Conservation (phyloP, 192 early-diverging fungal species). For the Endogone sp. region DNA sequence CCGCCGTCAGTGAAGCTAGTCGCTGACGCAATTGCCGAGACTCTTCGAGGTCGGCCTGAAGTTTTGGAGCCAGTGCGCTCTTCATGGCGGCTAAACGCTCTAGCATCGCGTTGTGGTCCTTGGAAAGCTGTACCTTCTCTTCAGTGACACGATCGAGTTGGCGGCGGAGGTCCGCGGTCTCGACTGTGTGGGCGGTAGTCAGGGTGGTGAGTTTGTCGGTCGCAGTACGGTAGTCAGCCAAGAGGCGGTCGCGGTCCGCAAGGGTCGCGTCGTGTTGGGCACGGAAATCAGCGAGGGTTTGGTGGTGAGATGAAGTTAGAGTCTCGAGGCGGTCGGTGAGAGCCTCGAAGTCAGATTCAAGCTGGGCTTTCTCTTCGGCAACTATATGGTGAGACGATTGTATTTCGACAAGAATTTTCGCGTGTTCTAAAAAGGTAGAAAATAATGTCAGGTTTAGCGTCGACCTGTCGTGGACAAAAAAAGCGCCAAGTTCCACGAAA, state of each 20-base stretch:
- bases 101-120: slow-evolving; percentile 65
- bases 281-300: neutral
- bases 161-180: slow-evolving; percentile 6
- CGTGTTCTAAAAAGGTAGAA: neutral
- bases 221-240: slow-evolving; percentile 6
- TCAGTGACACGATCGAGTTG: slow-evolving; percentile 29
- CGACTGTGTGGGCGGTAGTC: neutral
- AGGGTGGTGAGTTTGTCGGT: neutral
- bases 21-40: slow-evolving; percentile 49
- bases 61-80: slow-evolving; percentile 71
- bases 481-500: too few species aligned
- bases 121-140: slow-evolving; percentile 45
- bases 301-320: slow-evolving; percentile 3
- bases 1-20: slow-evolving; percentile 49
- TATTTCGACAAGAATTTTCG: neutral
- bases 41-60: slow-evolving; percentile 79
- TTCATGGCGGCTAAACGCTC: slow-evolving; percentile 79
- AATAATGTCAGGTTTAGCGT: too few species aligned
- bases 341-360: slow-evolving; percentile 36
- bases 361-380: slow-evolving; percentile 46
- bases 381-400: slow-evolving; percentile 21
- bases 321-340: slow-evolving; percentile 23
- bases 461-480: too few species aligned
- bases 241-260: slow-evolving; percentile 16
- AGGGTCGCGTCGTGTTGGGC: slow-evolving; percentile 7